Evolutionary conservation across 2,329 filamentous ascomycete species (phyloP).

Genomic region (Microsporum canis): DNA sequence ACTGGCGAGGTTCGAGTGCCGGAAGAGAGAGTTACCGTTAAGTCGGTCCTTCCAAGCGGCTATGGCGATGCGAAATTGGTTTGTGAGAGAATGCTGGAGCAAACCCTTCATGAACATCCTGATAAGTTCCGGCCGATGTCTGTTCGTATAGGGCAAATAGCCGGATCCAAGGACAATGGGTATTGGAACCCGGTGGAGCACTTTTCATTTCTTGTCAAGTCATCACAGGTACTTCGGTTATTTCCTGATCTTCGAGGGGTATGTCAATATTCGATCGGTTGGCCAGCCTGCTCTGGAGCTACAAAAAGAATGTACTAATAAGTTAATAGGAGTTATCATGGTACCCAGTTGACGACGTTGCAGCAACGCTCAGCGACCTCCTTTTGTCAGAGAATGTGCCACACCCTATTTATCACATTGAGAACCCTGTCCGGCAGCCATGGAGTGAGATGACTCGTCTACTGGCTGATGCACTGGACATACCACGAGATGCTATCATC

Average conservation of each 20-base stretch:
- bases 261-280: neutral
- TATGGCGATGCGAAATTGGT: constrained; percentile 45
- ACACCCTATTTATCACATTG: constrained; percentile 36
- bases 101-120: constrained; percentile 37
- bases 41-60: constrained; percentile 35
- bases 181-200: constrained; percentile 47
- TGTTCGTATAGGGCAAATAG: constrained; percentile 43
- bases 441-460: constrained; percentile 30
- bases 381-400: constrained; percentile 15
- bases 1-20: constrained; percentile 26
- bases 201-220: constrained; percentile 41
- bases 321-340: constrained; percentile 28
- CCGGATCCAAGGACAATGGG: constrained; percentile 40
- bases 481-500: constrained; percentile 23
- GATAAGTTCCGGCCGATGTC: constrained; percentile 34
- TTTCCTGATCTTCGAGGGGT: constrained; percentile 26
- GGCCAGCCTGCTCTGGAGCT: neutral
- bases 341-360: constrained; percentile 38
- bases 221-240: constrained; percentile 35
- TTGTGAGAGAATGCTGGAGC: constrained; percentile 42
- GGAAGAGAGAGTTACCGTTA: constrained; percentile 34
- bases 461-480: constrained; percentile 26
- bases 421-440: constrained; percentile 34
- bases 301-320: constrained; percentile 23
- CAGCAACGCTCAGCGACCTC: constrained; percentile 27